Conservation (phyloP, 495 filamentous ascomycete genomes). For the Daldinia bambusicola region DNA sequence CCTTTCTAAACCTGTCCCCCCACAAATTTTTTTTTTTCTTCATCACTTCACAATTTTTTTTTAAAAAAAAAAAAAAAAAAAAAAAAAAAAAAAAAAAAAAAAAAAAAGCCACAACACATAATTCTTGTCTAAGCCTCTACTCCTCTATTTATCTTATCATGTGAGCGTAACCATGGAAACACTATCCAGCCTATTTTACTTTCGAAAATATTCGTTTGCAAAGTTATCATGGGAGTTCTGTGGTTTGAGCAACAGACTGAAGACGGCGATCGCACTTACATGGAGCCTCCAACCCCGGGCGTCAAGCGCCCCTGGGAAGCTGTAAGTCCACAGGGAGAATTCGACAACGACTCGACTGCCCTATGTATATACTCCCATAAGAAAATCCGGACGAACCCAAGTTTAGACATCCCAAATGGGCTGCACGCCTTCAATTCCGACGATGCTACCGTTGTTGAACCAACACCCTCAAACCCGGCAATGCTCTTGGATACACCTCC, state of each 20-base stretch:
- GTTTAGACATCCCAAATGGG: background rate
- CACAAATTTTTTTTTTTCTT: too few species aligned
- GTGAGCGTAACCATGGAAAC: background rate
- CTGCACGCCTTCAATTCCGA: too few species aligned
- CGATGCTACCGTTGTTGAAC: too few species aligned
- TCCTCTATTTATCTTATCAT: background rate
- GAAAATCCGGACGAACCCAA: background rate
- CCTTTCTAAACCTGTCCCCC: too few species aligned
- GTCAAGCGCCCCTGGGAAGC: conserved; percentile 22
- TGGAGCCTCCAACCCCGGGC: background rate
- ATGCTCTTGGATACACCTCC: too few species aligned
- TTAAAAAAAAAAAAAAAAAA: too few species aligned
- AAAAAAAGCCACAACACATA: background rate
- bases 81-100: too few species aligned
- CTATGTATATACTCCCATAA: background rate
- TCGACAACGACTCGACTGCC: background rate
- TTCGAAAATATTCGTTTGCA: background rate
- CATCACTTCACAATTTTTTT: too few species aligned
- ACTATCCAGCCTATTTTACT: background rate
- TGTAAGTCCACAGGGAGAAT: background rate
- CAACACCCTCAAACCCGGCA: too few species aligned
- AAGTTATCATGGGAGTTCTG: background rate
- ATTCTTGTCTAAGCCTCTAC: background rate
- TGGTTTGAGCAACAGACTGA: background rate
- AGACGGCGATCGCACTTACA: background rate